Base-by-base conservation (phyloP, 495 filamentous ascomycete species). In the Aspergillus panamensis region DNA sequence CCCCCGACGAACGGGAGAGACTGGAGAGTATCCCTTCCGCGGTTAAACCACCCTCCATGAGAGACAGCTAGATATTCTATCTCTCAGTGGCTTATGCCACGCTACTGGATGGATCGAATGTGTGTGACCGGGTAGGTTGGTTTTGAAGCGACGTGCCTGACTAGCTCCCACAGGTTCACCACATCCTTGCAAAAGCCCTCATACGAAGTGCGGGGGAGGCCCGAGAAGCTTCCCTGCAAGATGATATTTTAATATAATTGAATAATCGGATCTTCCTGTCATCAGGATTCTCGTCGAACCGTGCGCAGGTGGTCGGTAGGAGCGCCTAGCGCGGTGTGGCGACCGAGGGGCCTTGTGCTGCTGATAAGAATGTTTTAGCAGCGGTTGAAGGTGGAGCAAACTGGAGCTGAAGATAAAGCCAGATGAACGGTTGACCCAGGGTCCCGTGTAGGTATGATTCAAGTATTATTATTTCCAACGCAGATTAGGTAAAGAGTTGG, bases 271-370 rank as follows among this genome's bases (percentile, higher is more conserved):
- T 51, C 25, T 14, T 14, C 48, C 1, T 51, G 48, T 32, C 42
- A 45, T 45, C 42, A n/a, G 42, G 20, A 17, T 45, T 20, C 17
- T 21, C 42, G 19, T 45, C n/a, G 42, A 45, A 45, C 42, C 42
- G 42, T 45, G 42, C 42, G 42, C 19, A 17, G 42, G 42, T 25
- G 25, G 42, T 60, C 62, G 57, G 62, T 52, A 59, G 31, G 45
- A 52, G 65, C 65, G 65, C 62, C 62, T 67, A 64, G 56, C 65
- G 65, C 65, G 65, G 58, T 25, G 59, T 58, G 61, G 65, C 61
- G 51, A 63, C 58, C 60, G 29, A 53, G 31, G 39, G 49, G 48
- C 32, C 35, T 53, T 53, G 43, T 31, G 31, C 53, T 53, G 48
- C 48, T 62, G 62, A 65, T 65, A 65, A 65, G 62, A 37, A n/a